Conservation (phyloP, 768 basidiomycete genomes). For the Strobilomyces dryophilus region DNA sequence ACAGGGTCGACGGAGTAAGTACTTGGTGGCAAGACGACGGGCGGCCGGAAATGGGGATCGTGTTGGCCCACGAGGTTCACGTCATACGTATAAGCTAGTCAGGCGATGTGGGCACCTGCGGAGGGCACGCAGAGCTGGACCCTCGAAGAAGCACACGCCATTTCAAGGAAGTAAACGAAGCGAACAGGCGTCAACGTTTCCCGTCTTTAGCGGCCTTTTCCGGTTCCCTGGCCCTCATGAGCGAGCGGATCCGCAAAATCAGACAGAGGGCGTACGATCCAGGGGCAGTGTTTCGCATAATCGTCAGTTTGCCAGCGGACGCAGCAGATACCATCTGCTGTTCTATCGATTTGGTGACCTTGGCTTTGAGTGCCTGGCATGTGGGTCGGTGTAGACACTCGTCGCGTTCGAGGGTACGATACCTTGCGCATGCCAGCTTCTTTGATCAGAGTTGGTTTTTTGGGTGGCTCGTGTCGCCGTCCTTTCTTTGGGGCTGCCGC, state of each 20-base stretch:
- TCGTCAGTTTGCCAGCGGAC: constrained; percentile 83
- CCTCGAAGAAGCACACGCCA: constrained; percentile 1
- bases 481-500: constrained; percentile 78
- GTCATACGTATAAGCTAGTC: not conserved
- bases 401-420: not conserved
- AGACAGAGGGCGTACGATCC: constrained; percentile 21
- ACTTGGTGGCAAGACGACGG: not conserved
- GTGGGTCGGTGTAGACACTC: not conserved
- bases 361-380: constrained; percentile 72
- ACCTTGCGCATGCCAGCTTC: constrained; percentile 80
- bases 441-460: constrained; percentile 69
- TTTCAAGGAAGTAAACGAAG: not conserved
- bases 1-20: not conserved
- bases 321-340: constrained; percentile 88
- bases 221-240: constrained; percentile 17
- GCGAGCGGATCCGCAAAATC: not conserved
- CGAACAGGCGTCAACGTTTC: constrained; percentile 16
- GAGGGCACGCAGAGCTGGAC: not conserved
- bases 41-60: not conserved
- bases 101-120: constrained; percentile 3
- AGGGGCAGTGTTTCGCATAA: constrained; percentile 70
- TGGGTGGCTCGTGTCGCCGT: constrained; percentile 71
- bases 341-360: constrained; percentile 91
- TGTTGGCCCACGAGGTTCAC: not conserved
- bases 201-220: constrained; percentile 14